A percentile compares a stretch with the other conserved stretches of the same genome.
Evolutionary conservation across 2,329 filamentous ascomycete genomes (phyloP).

Genomic region (Thermomyces lanuginosus): DNA sequence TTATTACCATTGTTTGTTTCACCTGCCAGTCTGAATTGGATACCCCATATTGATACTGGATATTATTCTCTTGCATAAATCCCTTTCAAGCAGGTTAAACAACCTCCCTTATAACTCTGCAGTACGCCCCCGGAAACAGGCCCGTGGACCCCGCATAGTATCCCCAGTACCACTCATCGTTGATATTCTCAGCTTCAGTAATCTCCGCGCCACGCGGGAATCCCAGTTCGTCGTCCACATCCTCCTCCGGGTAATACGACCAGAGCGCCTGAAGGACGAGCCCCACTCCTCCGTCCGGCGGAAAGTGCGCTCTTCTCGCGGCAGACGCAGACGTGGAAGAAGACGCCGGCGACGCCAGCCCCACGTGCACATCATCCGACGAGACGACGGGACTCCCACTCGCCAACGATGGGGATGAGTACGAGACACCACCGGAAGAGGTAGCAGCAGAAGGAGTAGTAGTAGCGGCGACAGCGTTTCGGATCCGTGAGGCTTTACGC

Average conservation of each 20-base stretch:
- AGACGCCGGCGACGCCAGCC: slow-evolving; percentile 22
- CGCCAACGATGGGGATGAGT: slow-evolving; percentile 1
- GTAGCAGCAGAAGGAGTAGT: neutral
- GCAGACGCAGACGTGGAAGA: slow-evolving; percentile 50
- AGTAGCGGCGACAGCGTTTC: slow-evolving; percentile 8
- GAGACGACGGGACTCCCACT: neutral
- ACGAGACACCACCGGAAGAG: slow-evolving; percentile 7
- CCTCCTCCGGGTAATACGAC: slow-evolving; percentile 55
- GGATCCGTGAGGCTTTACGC: slow-evolving; percentile 22
- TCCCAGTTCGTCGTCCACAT: slow-evolving; percentile 50
- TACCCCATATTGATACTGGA: neutral
- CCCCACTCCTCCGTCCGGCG: slow-evolving; percentile 60
- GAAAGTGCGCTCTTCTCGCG: slow-evolving; percentile 33
- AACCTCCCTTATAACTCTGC: slow-evolving; percentile 34
- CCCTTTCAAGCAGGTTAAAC: slow-evolving; percentile 7
- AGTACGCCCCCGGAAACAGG: slow-evolving; percentile 67
- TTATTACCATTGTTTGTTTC: neutral
- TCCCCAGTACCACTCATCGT: slow-evolving; percentile 81
- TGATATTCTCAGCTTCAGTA: slow-evolving; percentile 68
- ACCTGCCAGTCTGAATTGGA: neutral
- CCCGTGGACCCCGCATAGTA: slow-evolving; percentile 67
- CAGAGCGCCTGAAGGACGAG: slow-evolving; percentile 49
- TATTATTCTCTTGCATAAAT: neutral
- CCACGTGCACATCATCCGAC: slow-evolving; percentile 1
- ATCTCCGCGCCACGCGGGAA: slow-evolving; percentile 77